Conservation (phyloP, 1,284 basidiomycete species). For the Cutaneotrichosporon cyanovorans region DNA sequence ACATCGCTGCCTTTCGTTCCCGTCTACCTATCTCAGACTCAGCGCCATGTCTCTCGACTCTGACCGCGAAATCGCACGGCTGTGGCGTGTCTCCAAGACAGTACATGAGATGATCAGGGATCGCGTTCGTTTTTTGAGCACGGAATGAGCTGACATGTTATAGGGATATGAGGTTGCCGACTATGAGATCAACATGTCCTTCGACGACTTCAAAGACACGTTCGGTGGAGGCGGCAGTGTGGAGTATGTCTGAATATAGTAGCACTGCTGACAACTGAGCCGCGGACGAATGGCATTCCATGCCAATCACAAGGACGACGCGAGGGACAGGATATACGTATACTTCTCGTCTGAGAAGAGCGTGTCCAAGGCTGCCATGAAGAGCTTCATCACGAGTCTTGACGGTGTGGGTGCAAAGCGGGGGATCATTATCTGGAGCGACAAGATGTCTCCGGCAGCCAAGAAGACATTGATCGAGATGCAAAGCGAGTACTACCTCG, state of each 20-base stretch:
- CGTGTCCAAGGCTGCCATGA: slow-evolving; percentile 90
- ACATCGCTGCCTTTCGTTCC: not conserved
- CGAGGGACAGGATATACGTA: slow-evolving; percentile 77
- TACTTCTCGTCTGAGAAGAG: slow-evolving; percentile 89
- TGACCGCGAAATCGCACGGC: slow-evolving; percentile 48
- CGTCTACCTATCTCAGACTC: not conserved
- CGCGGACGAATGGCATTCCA: slow-evolving; percentile 82
- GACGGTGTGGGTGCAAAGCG: slow-evolving; percentile 82
- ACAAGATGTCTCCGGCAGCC: slow-evolving; percentile 93
- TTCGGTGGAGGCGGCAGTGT: slow-evolving; percentile 36
- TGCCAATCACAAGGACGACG: slow-evolving; percentile 62
- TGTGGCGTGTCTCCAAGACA: slow-evolving; percentile 95
- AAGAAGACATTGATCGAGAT: slow-evolving; percentile 91
- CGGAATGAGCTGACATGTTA: not conserved
- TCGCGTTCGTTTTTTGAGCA: slow-evolving; percentile 48
- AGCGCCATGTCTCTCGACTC: slow-evolving; percentile 29
- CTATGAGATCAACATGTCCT: slow-evolving; percentile 45
- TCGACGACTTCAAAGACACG: slow-evolving; percentile 44
- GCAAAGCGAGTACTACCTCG: slow-evolving; percentile 75
- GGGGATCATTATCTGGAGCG: slow-evolving; percentile 92
- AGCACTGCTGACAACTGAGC: slow-evolving; percentile 47
- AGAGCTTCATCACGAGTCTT: slow-evolving; percentile 78
- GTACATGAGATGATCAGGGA: slow-evolving; percentile 95
- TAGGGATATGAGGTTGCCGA: slow-evolving; percentile 45
- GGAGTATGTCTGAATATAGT: slow-evolving; percentile 27